A percentile compares a stretch with the other conserved stretches of the same genome.
These are phyloP conservation scores for Dictyostelium citrinum DNA, from an alignment of 78 protist species.

Conservation along the genomic window DNA sequence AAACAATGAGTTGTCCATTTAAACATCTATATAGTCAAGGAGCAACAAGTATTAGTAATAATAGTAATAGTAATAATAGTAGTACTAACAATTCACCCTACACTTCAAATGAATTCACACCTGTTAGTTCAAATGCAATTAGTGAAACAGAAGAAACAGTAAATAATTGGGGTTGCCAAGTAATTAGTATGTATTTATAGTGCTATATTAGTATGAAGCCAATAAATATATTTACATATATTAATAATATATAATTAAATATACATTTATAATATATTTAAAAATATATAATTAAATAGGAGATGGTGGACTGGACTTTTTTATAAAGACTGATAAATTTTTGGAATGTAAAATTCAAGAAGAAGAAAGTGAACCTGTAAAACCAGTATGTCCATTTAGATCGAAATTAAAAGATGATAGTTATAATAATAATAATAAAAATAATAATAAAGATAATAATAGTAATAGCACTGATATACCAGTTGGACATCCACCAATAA, in stretches of 20 bases:
- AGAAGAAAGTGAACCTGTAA: neutral
- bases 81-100: neutral
- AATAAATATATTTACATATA: too few species aligned
- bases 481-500: neutral
- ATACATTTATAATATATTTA: too few species aligned
- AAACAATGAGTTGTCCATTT: neutral
- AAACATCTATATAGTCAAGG: neutral
- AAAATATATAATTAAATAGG: neutral
- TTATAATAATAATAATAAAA: too few species aligned
- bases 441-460: neutral
- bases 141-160: neutral
- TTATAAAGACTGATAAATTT: neutral
- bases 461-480: neutral
- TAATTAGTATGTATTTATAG: neutral
- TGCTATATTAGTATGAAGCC: too few species aligned
- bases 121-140: neutral
- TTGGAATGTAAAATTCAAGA: neutral
- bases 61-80: neutral
- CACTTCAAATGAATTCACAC: neutral
- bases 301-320: neutral
- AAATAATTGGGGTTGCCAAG: neutral
- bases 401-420: neutral
- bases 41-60: neutral
- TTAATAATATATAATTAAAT: neutral
- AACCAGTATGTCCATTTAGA: neutral